phyloP scores from a whole-genome alignment of 176 grass and related monocot genomes.

The Carex parvula region DNA sequence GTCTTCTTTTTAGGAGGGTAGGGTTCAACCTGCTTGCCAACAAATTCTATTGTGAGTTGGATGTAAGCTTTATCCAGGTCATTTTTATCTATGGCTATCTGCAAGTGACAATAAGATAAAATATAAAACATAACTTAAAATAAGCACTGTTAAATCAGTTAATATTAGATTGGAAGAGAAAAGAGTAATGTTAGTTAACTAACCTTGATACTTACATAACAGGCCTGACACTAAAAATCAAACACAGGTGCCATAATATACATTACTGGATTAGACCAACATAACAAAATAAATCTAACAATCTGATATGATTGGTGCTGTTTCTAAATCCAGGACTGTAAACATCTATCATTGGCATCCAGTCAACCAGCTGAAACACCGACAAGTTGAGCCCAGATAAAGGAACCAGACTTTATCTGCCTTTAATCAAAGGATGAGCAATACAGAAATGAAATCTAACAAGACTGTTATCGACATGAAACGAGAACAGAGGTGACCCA shows the following conservation, averaged over 20 bases:
- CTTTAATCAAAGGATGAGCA: neutral
- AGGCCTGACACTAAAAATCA: neutral
- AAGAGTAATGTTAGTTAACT: neutral
- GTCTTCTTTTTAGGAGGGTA: neutral
- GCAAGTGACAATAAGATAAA: slow-evolving; percentile 25
- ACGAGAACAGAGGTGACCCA: neutral
- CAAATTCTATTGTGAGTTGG: slow-evolving; percentile 82
- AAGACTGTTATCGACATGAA: neutral
- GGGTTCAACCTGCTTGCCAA: slow-evolving; percentile 62
- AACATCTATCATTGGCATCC: neutral
- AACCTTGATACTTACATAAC: neutral
- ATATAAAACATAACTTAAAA: slow-evolving; percentile 11
- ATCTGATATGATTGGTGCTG: neutral
- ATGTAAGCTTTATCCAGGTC: slow-evolving; percentile 87
- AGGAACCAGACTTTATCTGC: neutral
- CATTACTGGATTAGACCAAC: neutral
- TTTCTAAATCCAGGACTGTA: neutral
- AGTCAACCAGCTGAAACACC: neutral
- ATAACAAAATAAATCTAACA: neutral
- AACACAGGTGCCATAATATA: neutral
- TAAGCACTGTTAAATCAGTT: slow-evolving; percentile 26
- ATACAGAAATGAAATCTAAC: neutral
- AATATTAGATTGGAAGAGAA: slow-evolving; percentile 9
- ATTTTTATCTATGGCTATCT: slow-evolving; percentile 89
- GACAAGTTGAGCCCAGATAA: neutral